Conservation (phyloP, 202 grass and related monocot genomes). For the Musa balbisiana region DNA sequence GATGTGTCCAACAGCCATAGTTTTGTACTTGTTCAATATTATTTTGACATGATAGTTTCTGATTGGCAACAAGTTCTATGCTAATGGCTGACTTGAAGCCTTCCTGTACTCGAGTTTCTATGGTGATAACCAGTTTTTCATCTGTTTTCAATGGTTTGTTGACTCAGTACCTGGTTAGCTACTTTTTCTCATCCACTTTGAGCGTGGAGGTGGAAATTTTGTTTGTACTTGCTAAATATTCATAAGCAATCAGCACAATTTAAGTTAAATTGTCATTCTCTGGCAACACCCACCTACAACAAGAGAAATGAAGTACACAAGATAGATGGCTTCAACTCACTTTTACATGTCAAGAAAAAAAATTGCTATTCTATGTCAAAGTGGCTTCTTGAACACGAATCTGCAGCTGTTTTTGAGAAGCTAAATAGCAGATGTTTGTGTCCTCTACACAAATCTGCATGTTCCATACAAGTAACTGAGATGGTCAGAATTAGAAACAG, state of each 20-base stretch:
- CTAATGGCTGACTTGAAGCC: background rate
- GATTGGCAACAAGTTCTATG: background rate
- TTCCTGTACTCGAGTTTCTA: background rate
- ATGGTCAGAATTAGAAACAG: background rate
- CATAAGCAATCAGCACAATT: background rate
- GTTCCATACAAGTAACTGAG: background rate
- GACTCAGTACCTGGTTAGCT: too few relatives aligned
- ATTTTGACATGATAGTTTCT: background rate
- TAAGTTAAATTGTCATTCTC: background rate
- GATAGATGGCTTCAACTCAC: slow-evolving; percentile 4
- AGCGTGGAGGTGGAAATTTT: background rate
- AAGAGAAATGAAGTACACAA: background rate
- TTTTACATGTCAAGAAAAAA: background rate
- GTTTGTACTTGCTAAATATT: background rate
- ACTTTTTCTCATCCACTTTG: too few relatives aligned
- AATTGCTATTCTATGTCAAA: background rate
- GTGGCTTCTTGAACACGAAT: background rate
- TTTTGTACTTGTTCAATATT: background rate
- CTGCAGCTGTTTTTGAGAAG: background rate
- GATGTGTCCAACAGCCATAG: background rate
- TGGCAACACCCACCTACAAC: background rate
- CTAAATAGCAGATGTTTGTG: background rate
- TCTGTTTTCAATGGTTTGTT: too few relatives aligned
- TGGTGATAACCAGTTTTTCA: too few relatives aligned
- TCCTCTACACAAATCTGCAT: background rate